These are phyloP conservation scores for Tillandsia leiboldiana DNA, from an alignment of 176 grass and related monocot genomes.

Conservation along the genomic window DNA sequence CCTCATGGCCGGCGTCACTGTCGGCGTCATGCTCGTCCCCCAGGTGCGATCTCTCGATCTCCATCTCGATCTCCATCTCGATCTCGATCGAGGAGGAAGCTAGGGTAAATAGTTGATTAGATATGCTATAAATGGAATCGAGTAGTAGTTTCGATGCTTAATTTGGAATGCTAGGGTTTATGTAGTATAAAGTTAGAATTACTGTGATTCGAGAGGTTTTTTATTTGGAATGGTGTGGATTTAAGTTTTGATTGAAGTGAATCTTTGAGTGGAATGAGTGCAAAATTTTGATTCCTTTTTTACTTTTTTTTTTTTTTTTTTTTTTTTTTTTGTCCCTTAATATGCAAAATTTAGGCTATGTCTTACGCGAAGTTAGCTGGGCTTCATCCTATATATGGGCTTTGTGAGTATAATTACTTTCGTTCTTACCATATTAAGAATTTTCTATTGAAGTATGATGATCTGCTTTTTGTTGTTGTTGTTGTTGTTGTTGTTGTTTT, in stretches of 20 bases:
- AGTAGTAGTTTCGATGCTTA: neutral
- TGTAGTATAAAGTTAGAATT: too few species aligned
- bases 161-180: too few species aligned
- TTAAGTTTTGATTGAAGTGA: neutral
- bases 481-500: neutral
- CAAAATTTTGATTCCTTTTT: constrained; percentile 8
- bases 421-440: constrained; percentile 3
- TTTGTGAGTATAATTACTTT: constrained; percentile 52
- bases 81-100: neutral
- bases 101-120: neutral
- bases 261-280: neutral
- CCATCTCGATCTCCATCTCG: neutral
- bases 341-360: constrained; percentile 54
- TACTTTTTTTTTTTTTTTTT: neutral
- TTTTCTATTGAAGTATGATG: constrained; percentile 5
- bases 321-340: too few species aligned
- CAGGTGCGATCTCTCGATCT: constrained; percentile 35
- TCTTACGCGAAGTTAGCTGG: constrained; percentile 90
- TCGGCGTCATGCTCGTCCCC: constrained; percentile 94
- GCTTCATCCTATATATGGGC: constrained; percentile 92
- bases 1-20: constrained; percentile 77
- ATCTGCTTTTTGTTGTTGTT: constrained; percentile 10
- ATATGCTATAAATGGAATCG: neutral
- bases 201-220: too few species aligned
- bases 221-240: neutral